Base-by-base conservation (phyloP, 768 basidiomycete species). In the Mycena epipterygia region DNA sequence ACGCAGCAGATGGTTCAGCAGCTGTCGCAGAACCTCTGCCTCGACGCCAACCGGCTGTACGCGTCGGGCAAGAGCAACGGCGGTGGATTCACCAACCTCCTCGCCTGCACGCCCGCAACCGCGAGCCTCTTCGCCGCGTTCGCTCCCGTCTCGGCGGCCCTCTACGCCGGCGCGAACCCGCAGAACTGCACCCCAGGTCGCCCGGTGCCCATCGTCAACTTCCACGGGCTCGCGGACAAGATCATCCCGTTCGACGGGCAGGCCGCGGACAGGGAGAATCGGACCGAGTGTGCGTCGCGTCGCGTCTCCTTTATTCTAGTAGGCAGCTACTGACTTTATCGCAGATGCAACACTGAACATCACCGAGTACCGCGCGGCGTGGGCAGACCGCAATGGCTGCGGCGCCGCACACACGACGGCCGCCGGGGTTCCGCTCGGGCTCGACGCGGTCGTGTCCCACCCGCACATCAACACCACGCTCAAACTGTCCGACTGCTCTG, bases 31-130 rank as follows among this genome's bases (percentile, higher is more conserved):
- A 67, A 74, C 57, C 70, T 74, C 33, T 71, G 72, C 55, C 56
- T 73, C 21, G 72, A 73, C 64, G 58, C 68, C 16, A 69, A 73
- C 53, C 72, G 72, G 1, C 61, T 73, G 52, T 73, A 65, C 60
- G 72, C 72, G 33, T 60, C 68, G 29, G 72, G 72, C 3, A 73
- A 73, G 58, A 73, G 72, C 55, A 70, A 73, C 27, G 67, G 71
- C 55, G 71, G 71, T 14, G 72, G 68, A 17, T 67, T 73, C 63
- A 73, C 71, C 52, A 68, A 73, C 53, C 66, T 73, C 56, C 67
- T 73, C 39, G 71, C 71, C n/a, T 73, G 71, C 46, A 73, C 66
- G 30, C 66, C 61, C 19, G 46, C 67, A 9, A 73, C 71, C 8
- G 71, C 71, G 11, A 59, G 42, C 57, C 63, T 73, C 25, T 73